Conservation (phyloP, 306 rosid genomes). For the Aeschynomene evenia region DNA sequence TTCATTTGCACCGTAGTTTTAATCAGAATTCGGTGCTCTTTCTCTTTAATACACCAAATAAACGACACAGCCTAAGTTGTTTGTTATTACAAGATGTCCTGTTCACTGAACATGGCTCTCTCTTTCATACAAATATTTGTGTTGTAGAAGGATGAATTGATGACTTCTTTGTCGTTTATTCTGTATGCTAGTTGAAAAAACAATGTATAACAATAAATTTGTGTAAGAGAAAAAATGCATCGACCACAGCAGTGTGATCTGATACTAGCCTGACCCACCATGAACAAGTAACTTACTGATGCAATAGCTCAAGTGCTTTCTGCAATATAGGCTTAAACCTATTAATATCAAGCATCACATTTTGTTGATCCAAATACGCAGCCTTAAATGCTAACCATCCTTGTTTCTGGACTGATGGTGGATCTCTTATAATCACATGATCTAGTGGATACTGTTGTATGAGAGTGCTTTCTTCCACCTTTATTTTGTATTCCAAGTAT, state of each 20-base stretch:
- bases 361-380: constrained; percentile 70
- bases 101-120: constrained; percentile 1
- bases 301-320: constrained; percentile 78
- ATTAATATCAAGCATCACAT: constrained; percentile 57
- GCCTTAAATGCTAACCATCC: constrained; percentile 62
- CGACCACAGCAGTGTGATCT: not conserved
- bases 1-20: not conserved
- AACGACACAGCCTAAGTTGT: not conserved
- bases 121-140: not conserved
- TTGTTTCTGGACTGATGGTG: constrained; percentile 42
- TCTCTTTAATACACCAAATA: not conserved
- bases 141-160: constrained; percentile 10
- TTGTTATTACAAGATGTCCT: not conserved
- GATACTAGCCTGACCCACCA: not conserved
- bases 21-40: not conserved
- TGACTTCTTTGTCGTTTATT: constrained; percentile 14
- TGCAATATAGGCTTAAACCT: constrained; percentile 69
- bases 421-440: constrained; percentile 50
- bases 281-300: constrained; percentile 33
- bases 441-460: constrained; percentile 66
- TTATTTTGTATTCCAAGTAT: constrained; percentile 73
- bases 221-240: not conserved
- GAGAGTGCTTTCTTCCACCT: constrained; percentile 68
- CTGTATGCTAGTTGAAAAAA: constrained; percentile 12
- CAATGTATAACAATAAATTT: not conserved